Base-by-base conservation (phyloP, 2,329 filamentous ascomycete species). In the Scedosporium minutisporum region DNA sequence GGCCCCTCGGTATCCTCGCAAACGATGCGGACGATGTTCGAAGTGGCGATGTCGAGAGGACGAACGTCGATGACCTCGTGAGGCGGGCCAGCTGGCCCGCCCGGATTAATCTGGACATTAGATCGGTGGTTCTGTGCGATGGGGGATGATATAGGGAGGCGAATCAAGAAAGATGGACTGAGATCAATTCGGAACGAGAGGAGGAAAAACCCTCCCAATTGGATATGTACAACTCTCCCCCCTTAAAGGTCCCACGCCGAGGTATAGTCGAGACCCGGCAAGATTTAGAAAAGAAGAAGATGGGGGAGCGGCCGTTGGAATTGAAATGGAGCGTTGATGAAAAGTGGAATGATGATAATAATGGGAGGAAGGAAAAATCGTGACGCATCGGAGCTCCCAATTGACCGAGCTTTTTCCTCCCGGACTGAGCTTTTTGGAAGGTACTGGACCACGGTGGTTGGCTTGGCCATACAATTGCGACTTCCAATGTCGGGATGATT, bases 51-150 rank as follows among this genome's bases (percentile, higher is more conserved):
- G 48, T 21, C 48, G 48, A 42, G n/a, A 25, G 14, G 74, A 65
- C 81, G 75, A 69, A 77, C 75, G 70, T 81, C 80, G 80, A 80
- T 67, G 81, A 76, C 73, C 82, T 82, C 64, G 84, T 82, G 71
- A 85, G 79, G 73, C 83, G 82, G 76, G 84, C 83, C 72, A 89
- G 76, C 73, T 84, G 82, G 78, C 84, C 83, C 73, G 87, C 82
- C 73, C 86, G 83, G 68, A 89, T 77, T 70, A 87, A 78, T 70
- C 84, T 83, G 73, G 85, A 86, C 87, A 89, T 89, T 73, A 14
- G 23, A 9, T 38, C 55, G 55, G 55, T 33, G 51, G 12, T 55
- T 55, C 21, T 16, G 25, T 6, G 7, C 14, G 25, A 38, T 58
- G 29, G 18, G n/a, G 51, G 16, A 55, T 46, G 58, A 27, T 29